A percentile compares a stretch with the other conserved stretches of the same genome.
Evolutionary conservation across 1,139 yeast species (phyloP).

Genomic region (Pichia sp.): DNA sequence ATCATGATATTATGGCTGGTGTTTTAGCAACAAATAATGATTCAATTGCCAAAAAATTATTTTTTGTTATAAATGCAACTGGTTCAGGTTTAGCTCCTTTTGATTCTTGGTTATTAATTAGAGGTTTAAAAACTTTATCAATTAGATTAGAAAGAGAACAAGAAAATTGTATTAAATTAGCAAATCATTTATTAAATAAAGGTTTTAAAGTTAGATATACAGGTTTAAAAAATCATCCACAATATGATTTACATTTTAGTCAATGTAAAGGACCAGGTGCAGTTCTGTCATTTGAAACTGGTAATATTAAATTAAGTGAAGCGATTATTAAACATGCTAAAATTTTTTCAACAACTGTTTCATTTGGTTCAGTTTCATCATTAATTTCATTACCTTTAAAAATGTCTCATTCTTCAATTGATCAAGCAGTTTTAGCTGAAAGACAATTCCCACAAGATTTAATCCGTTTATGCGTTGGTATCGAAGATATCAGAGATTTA

Average conservation of each 20-base stretch:
- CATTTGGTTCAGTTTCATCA: slow-evolving; percentile 92
- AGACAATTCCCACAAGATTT: slow-evolving; percentile 90
- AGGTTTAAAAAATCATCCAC: slow-evolving; percentile 77
- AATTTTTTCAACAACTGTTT: slow-evolving; percentile 83
- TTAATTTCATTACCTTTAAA: slow-evolving; percentile 87
- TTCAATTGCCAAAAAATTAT: slow-evolving; percentile 61
- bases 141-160: slow-evolving; percentile 86
- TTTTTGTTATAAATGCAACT: slow-evolving; percentile 76
- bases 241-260: slow-evolving; percentile 67
- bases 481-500: slow-evolving; percentile 60
- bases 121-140: slow-evolving; percentile 84
- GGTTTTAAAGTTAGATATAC: slow-evolving; percentile 77
- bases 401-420: slow-evolving; percentile 97
- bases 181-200: slow-evolving; percentile 58
- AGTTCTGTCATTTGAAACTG: slow-evolving; percentile 84
- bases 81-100: slow-evolving; percentile 91
- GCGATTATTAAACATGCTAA: slow-evolving; percentile 67
- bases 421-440: slow-evolving; percentile 76
- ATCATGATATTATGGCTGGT: slow-evolving; percentile 96
- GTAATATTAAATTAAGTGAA: slow-evolving; percentile 60
- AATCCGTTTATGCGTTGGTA: slow-evolving; percentile 83
- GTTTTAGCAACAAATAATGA: slow-evolving; percentile 65
- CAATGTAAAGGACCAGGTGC: slow-evolving; percentile 87
- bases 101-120: slow-evolving; percentile 79
- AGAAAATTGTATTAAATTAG: slow-evolving; percentile 65